phyloP scores from a whole-genome alignment of 768 basidiomycete genomes.

The Russula foetens region DNA sequence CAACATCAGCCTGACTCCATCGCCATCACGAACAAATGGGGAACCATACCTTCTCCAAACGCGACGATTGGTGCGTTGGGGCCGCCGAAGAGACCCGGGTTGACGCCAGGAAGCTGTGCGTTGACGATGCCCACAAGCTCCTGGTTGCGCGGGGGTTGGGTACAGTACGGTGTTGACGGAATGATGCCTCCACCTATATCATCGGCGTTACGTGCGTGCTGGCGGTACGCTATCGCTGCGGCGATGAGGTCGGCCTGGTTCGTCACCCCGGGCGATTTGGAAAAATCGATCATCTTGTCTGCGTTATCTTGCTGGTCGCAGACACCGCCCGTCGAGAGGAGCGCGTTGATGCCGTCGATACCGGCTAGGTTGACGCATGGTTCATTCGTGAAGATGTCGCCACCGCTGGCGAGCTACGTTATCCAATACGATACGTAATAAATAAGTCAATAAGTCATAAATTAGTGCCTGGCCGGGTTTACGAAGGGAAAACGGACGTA shows the following conservation, averaged over 20 bases:
- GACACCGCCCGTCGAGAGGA: slow-evolving; percentile 37
- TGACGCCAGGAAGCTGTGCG: slow-evolving; percentile 44
- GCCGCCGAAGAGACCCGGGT: slow-evolving; percentile 46
- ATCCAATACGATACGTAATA: too few species aligned
- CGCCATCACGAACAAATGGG: neutral
- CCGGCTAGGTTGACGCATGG: slow-evolving; percentile 39
- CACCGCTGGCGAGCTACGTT: slow-evolving; percentile 28
- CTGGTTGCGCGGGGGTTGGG: slow-evolving; percentile 41
- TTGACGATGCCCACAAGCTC: slow-evolving; percentile 44
- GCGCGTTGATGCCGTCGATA: slow-evolving; percentile 34
- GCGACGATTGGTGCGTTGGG: slow-evolving; percentile 39
- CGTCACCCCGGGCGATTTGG: slow-evolving; percentile 35
- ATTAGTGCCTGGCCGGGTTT: too few species aligned
- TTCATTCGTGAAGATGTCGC: slow-evolving; percentile 33
- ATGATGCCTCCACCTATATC: slow-evolving; percentile 32
- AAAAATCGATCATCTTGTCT: slow-evolving; percentile 44
- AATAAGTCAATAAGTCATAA: neutral
- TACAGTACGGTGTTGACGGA: slow-evolving; percentile 46
- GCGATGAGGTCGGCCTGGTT: slow-evolving; percentile 36
- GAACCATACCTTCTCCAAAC: slow-evolving; percentile 35
- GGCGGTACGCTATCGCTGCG: slow-evolving; percentile 36
- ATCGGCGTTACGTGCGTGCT: slow-evolving; percentile 37
- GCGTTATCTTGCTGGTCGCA: slow-evolving; percentile 44
- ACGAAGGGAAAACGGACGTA: neutral
- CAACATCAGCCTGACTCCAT: neutral